phyloP scores from a whole-genome alignment of 2,329 filamentous ascomycete species.

The Epichloe amarillans region DNA sequence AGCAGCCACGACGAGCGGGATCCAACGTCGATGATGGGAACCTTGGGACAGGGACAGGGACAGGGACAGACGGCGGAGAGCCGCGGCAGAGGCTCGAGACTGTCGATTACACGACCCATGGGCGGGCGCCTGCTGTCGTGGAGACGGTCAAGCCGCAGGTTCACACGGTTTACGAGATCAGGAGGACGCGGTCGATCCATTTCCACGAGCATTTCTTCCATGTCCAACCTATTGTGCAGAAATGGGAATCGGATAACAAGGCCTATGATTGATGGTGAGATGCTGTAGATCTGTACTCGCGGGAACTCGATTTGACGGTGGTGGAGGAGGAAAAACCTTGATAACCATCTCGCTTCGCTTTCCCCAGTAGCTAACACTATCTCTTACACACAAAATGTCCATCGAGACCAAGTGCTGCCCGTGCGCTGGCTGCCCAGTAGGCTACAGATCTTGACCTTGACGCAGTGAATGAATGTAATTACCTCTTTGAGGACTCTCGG shows the following conservation, averaged over 20 bases:
- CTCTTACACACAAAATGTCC: too few species aligned
- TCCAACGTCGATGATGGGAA: neutral
- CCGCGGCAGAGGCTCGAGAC: neutral
- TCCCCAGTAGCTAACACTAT: too few species aligned
- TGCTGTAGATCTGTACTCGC: neutral
- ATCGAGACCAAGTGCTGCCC: too few species aligned
- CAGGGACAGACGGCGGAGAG: neutral
- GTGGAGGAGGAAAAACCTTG: too few species aligned
- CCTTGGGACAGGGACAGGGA: neutral
- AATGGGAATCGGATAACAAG: neutral
- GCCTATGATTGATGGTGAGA: too few species aligned
- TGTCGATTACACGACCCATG: slow-evolving; percentile 1
- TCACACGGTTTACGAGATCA: slow-evolving; percentile 1
- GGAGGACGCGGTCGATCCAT: slow-evolving; percentile 2
- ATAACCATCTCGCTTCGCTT: too few species aligned
- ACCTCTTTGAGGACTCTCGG: too few species aligned
- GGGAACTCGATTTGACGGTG: neutral
- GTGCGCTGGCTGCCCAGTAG: too few species aligned
- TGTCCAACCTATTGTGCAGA: slow-evolving; percentile 1
- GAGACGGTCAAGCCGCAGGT: neutral
- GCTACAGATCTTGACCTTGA: too few species aligned
- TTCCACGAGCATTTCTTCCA: slow-evolving; percentile 1
- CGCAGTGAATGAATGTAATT: too few species aligned
- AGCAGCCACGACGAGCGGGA: neutral
- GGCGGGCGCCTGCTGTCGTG: slow-evolving; percentile 1